Conservation (phyloP, 352 stramenopile species). For the Globisporangium takayamanum region DNA sequence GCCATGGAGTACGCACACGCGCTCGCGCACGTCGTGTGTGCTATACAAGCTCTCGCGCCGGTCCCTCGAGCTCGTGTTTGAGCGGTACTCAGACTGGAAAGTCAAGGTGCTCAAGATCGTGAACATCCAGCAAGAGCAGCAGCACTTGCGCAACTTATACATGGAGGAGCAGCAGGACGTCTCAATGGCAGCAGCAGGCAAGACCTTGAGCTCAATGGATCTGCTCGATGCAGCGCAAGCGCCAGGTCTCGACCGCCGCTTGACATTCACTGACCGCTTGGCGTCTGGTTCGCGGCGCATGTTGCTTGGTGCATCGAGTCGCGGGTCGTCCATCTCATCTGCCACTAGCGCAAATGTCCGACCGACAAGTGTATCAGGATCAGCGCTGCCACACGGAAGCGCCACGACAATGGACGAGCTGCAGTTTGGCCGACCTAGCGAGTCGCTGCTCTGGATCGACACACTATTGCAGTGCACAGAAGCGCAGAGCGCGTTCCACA, state of each 20-base stretch:
- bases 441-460: not conserved
- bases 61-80: conserved; percentile 42
- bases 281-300: not conserved
- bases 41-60: conserved; percentile 32
- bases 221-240: conserved; percentile 16
- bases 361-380: too few species aligned
- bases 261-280: not conserved
- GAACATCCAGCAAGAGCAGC: conserved; percentile 23
- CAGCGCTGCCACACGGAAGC: too few species aligned
- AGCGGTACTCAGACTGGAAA: conserved; percentile 39
- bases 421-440: not conserved
- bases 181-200: not conserved
- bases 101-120: conserved; percentile 34
- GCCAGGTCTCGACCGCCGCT: not conserved
- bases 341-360: not conserved
- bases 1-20: conserved; percentile 28
- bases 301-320: not conserved
- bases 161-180: conserved; percentile 17
- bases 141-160: conserved; percentile 9
- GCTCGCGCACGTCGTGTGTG: conserved; percentile 37
- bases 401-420: not conserved
- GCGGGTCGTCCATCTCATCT: conserved; percentile 1
- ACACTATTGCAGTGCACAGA: conserved; percentile 12
- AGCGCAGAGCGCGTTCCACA: conserved; percentile 39
- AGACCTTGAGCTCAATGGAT: conserved; percentile 15